These are phyloP conservation scores for Rhizophagus sp. DNA, from an alignment of 192 early-diverging fungal species.

Conservation along the genomic window DNA sequence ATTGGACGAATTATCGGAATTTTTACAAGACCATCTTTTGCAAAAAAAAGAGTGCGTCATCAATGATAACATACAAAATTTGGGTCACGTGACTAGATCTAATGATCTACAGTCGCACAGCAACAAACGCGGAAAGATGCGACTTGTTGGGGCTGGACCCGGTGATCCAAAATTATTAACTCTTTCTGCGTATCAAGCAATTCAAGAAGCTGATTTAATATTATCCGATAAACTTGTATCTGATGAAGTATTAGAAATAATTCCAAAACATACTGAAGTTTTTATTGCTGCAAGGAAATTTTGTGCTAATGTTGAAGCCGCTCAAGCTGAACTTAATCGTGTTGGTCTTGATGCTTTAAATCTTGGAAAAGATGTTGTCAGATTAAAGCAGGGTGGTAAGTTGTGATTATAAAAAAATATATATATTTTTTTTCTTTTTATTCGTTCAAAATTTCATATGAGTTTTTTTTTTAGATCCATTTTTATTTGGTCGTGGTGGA, in stretches of 20 bases:
- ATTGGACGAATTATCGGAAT: neutral
- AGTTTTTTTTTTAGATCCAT: slow-evolving; percentile 62
- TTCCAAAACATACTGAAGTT: slow-evolving; percentile 49
- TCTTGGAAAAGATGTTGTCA: slow-evolving; percentile 72
- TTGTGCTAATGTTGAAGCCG: slow-evolving; percentile 71
- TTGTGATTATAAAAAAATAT: neutral
- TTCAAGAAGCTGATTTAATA: slow-evolving; percentile 76
- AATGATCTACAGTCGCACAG: neutral
- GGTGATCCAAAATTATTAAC: slow-evolving; percentile 86
- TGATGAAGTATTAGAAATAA: slow-evolving; percentile 54
- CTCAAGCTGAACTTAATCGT: slow-evolving; percentile 79
- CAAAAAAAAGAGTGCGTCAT: neutral
- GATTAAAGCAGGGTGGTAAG: slow-evolving; percentile 84
- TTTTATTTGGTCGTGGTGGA: slow-evolving; percentile 90
- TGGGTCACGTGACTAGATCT: neutral
- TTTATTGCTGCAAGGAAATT: slow-evolving; percentile 71
- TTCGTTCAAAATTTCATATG: no score
- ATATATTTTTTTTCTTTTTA: no score
- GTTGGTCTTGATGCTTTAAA: slow-evolving; percentile 62
- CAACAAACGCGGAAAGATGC: slow-evolving; percentile 48
- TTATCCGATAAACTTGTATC: slow-evolving; percentile 84
- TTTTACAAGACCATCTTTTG: neutral
- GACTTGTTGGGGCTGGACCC: slow-evolving; percentile 83
- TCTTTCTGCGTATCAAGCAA: slow-evolving; percentile 62
- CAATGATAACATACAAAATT: neutral